Evolutionary conservation across 176 grass and related monocot genomes (phyloP).

Genomic region (Calamus simplicifolius): DNA sequence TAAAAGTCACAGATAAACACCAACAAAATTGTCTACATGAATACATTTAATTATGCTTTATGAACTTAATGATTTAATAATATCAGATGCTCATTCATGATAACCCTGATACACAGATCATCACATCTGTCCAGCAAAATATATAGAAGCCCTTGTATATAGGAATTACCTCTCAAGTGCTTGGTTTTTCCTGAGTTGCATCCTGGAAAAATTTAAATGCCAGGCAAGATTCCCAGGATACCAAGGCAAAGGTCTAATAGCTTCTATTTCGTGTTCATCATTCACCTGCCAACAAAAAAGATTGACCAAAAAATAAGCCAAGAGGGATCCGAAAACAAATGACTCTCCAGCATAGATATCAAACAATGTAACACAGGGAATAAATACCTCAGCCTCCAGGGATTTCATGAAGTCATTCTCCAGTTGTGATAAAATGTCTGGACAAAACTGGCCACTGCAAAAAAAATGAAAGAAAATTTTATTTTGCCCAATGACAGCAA

Average conservation of each 20-base stretch:
- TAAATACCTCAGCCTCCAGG: constrained; percentile 66
- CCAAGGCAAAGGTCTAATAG: constrained; percentile 90
- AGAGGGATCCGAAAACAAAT: neutral
- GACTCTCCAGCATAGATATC: constrained; percentile 4
- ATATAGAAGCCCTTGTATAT: no score
- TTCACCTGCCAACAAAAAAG: constrained; percentile 41
- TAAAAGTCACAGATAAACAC: no score
- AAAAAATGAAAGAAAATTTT: constrained; percentile 12
- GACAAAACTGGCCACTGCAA: constrained; percentile 72
- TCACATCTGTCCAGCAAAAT: no score
- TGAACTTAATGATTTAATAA: no score
- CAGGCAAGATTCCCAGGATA: constrained; percentile 97
- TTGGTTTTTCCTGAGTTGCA: constrained; percentile 95
- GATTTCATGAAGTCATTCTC: constrained; percentile 87
- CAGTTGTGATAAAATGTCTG: constrained; percentile 78
- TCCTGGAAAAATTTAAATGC: constrained; percentile 98
- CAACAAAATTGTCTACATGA: no score
- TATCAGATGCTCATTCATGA: no score
- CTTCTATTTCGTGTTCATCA: constrained; percentile 64
- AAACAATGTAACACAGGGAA: neutral
- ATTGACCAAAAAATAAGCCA: neutral
- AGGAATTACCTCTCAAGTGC: constrained; percentile 77
- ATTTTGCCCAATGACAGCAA: constrained; percentile 3
- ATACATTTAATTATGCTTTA: no score
- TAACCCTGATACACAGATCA: no score